These are phyloP conservation scores for Rhizophagus sp. DNA, from an alignment of 192 early-diverging fungal genomes.

Conservation along the genomic window DNA sequence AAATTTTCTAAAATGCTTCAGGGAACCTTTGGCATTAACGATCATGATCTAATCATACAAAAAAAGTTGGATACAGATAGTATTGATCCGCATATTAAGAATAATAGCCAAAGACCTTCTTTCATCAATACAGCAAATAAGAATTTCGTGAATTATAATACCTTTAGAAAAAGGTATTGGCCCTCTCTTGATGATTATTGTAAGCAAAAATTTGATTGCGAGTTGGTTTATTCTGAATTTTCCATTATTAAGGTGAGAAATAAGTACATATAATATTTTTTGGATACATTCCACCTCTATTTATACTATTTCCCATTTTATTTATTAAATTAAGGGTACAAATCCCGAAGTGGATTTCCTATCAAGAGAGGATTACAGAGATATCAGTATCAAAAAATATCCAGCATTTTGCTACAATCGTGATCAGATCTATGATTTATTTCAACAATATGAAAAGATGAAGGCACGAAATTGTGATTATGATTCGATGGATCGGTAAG, in stretches of 20 bases:
- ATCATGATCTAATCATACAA: not conserved
- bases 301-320: no score
- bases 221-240: conserved; percentile 10
- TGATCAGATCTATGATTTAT: no score
- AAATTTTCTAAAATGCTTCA: conserved; percentile 20
- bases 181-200: not conserved
- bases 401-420: no score
- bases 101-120: not conserved
- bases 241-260: conserved; percentile 7
- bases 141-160: not conserved
- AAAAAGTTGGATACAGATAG: not conserved
- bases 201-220: not conserved
- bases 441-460: no score
- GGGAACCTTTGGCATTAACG: conserved; percentile 1
- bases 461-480: no score
- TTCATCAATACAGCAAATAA: not conserved
- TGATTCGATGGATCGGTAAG: no score
- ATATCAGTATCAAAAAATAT: no score
- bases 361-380: no score
- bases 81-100: not conserved
- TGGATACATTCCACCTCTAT: no score
- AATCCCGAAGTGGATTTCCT: no score
- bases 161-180: conserved; percentile 1
- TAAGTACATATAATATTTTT: no score
- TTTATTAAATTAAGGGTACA: no score